These are phyloP conservation scores for Margaritispora aquatica DNA, from an alignment of 495 filamentous ascomycete species.

Conservation along the genomic window DNA sequence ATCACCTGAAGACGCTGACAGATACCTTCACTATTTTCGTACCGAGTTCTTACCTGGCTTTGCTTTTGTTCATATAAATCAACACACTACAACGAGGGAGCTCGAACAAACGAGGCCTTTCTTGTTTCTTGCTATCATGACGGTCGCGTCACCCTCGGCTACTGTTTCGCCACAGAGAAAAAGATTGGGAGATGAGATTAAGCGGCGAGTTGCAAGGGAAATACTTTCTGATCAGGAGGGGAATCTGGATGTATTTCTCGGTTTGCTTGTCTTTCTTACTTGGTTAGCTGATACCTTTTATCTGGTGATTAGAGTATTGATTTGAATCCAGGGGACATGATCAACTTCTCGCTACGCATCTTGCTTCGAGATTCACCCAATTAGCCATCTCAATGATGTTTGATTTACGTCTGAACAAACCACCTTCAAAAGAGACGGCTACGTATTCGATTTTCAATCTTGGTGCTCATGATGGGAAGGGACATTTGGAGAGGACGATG, in stretches of 20 bases:
- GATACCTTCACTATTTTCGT: constrained; percentile 34
- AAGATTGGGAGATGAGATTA: constrained; percentile 31
- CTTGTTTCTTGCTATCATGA: constrained; percentile 50
- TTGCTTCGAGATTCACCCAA: constrained; percentile 37
- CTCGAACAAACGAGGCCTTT: constrained; percentile 43
- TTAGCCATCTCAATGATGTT: constrained; percentile 45
- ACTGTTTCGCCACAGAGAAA: constrained; percentile 31
- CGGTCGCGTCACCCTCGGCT: constrained; percentile 30
- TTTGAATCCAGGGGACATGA: constrained; percentile 11
- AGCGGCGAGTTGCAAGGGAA: constrained; percentile 37
- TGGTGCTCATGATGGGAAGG: constrained; percentile 1
- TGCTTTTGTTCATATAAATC: constrained; percentile 40
- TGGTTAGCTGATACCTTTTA: constrained; percentile 28
- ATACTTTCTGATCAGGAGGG: constrained; percentile 42
- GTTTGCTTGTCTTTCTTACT: constrained; percentile 38
- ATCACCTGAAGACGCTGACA: constrained; percentile 32
- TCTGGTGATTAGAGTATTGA: constrained; percentile 9
- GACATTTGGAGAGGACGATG: constrained; percentile 29
- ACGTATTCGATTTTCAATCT: neutral
- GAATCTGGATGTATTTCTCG: constrained; percentile 51
- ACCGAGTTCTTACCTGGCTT: constrained; percentile 35
- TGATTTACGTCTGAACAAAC: constrained; percentile 50
- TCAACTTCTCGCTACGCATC: constrained; percentile 26
- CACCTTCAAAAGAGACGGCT: neutral
- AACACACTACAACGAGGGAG: constrained; percentile 37